Evolutionary conservation across 2,329 filamentous ascomycete species (phyloP), one percentile per base, ranked within the genome.

Genomic region (Aphanocladium album): DNA sequence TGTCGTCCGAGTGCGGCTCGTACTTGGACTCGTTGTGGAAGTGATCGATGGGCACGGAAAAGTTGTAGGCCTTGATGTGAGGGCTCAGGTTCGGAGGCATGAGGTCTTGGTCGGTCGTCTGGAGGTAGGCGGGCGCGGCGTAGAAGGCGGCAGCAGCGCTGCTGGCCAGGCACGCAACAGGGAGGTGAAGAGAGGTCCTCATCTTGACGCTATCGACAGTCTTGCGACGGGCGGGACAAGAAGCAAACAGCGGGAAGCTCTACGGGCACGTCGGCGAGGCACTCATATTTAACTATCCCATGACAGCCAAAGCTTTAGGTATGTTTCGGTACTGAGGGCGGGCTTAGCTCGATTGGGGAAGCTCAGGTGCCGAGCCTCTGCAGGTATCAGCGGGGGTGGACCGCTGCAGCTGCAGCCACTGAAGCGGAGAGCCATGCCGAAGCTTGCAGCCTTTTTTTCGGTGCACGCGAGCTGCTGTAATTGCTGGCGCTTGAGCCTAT

Each of bases 11-110:
- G 72, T 96, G 91, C 39, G 91, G 90, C 71, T 88, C 89, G 70
- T 96, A 96, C 53, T 80, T 77, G 2, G 85, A 83, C 59, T 92
- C 88, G 68, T 93, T 91, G 74, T 89, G 89, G 75, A 95, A 96
- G 70, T 95, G 90, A 72, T 96, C 91, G 37, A 96, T 78, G 17
- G 83, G 83, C 3, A 83, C 80, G 2, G 72, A 73, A 55, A 76
- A 61, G 62, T 75, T 74, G 56, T 62, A 60, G 25, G 51, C 56
- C 56, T 62, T 62, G 50, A 62, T 62, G n/a, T 35, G 45, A 17
- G 50, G 53, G 47, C 60, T 46, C 5, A 52, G 27, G 27, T 30
- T 37, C 16, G 47, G 46, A 16, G 39, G 39, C 11, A 17, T 33
- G 39, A 11, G 7, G 21, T 27, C 53, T 0, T 47, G 37, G 16